phyloP scores from a whole-genome alignment of 768 basidiomycete species.

The Leccinum barrowsii region DNA sequence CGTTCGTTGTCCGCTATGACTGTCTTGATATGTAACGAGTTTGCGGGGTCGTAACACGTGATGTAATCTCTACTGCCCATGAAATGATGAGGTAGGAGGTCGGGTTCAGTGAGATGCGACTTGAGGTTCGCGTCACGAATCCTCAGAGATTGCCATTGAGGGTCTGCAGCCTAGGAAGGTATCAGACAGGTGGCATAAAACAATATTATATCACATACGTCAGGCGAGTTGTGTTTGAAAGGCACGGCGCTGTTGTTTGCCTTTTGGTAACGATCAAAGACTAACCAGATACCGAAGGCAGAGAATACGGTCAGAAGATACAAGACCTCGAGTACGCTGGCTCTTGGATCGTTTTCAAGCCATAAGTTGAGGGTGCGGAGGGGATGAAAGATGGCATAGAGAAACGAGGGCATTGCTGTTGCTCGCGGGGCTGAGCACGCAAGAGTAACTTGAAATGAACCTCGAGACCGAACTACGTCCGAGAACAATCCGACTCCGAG shows the following conservation, averaged over 20 bases:
- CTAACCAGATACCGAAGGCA: slow-evolving; percentile 75
- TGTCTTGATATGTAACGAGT: slow-evolving; percentile 76
- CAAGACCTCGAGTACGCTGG: slow-evolving; percentile 55
- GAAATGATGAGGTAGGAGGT: slow-evolving; percentile 48
- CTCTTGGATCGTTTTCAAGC: slow-evolving; percentile 46
- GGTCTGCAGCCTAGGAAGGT: slow-evolving; percentile 49
- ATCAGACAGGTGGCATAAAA: slow-evolving; percentile 12
- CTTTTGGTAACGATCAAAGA: slow-evolving; percentile 70
- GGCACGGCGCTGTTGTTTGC: slow-evolving; percentile 69
- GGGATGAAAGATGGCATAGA: slow-evolving; percentile 46
- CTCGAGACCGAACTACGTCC: slow-evolving; percentile 3
- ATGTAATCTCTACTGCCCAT: slow-evolving; percentile 61
- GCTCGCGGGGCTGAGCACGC: too few species aligned
- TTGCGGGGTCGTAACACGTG: slow-evolving; percentile 91
- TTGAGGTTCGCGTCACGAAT: slow-evolving; percentile 59
- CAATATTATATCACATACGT: slow-evolving; percentile 40
- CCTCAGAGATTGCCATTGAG: slow-evolving; percentile 50
- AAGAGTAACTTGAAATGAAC: too few species aligned
- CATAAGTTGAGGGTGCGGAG: slow-evolving; percentile 46
- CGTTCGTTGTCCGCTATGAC: slow-evolving; percentile 67
- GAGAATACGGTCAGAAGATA: slow-evolving; percentile 70
- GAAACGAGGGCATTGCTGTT: slow-evolving; percentile 26
- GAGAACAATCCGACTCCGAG: background rate
- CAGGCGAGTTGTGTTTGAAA: slow-evolving; percentile 57
- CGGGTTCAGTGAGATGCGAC: slow-evolving; percentile 57